phyloP scores from a whole-genome alignment of 768 basidiomycete species.

The Candolleomyces eurysporus region DNA sequence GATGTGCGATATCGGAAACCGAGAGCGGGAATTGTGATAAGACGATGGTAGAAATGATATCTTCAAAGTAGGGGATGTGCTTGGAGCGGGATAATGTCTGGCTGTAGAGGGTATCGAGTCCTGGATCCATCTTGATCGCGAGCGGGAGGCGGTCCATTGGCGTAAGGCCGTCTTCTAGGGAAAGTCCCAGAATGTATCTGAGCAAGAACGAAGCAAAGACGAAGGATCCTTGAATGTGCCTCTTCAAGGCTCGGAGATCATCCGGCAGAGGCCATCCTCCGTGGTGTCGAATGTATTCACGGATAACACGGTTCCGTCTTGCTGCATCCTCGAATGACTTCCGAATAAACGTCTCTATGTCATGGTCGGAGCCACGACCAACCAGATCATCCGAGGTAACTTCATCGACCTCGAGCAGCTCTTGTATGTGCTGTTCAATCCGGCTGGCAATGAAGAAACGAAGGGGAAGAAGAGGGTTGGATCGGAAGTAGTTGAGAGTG shows the following conservation, averaged over 20 bases:
- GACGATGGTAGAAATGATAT: neutral
- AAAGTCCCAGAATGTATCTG: neutral
- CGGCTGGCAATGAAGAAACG: neutral
- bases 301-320: neutral
- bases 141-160: neutral
- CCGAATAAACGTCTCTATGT: neutral
- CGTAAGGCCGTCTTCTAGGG: neutral
- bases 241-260: neutral
- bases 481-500: neutral
- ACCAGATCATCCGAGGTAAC: neutral
- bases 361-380: neutral
- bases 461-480: neutral
- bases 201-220: neutral
- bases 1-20: neutral
- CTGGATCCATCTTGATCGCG: neutral
- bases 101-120: neutral
- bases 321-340: neutral
- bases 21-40: neutral
- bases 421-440: neutral
- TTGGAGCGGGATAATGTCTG: neutral
- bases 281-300: neutral
- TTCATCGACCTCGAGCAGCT: neutral
- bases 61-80: neutral
- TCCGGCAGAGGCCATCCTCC: neutral
- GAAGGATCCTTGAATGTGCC: neutral